phyloP scores from a whole-genome alignment of 257 asterid genomes.

The Capsicum rhomboideum region DNA sequence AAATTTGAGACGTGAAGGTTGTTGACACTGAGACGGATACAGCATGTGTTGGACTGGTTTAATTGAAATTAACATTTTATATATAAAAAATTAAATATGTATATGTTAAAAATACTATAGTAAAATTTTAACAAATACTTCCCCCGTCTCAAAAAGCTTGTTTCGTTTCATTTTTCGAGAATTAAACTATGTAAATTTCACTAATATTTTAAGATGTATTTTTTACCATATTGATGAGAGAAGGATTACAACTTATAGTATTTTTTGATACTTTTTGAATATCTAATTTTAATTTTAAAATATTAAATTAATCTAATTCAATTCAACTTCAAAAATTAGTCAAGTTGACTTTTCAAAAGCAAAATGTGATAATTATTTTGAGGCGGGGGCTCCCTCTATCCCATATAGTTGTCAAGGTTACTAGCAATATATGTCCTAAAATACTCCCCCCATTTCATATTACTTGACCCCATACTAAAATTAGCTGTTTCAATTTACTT shows the following conservation, averaged over 20 bases:
- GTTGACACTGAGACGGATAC: neutral
- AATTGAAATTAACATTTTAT: neutral
- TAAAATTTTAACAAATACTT: neutral
- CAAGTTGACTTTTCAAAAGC: neutral
- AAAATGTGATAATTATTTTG: neutral
- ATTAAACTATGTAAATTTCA: neutral
- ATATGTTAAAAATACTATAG: neutral
- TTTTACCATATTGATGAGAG: neutral
- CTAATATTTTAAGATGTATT: neutral
- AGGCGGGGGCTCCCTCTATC: no score
- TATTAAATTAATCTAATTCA: neutral
- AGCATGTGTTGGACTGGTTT: neutral
- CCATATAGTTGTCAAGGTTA: no score
- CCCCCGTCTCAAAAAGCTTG: neutral
- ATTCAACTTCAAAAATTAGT: neutral
- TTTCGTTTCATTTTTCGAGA: neutral
- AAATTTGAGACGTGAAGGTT: neutral
- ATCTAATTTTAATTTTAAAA: neutral
- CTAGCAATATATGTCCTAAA: no score
- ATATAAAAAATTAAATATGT: neutral
- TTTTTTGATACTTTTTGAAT: neutral
- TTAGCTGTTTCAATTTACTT: no score
- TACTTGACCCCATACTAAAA: no score
- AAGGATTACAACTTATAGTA: neutral
- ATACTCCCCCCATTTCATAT: no score